Evolutionary conservation across 2,329 filamentous ascomycete genomes (phyloP).

Genomic region (Paecilomyces variotii): DNA sequence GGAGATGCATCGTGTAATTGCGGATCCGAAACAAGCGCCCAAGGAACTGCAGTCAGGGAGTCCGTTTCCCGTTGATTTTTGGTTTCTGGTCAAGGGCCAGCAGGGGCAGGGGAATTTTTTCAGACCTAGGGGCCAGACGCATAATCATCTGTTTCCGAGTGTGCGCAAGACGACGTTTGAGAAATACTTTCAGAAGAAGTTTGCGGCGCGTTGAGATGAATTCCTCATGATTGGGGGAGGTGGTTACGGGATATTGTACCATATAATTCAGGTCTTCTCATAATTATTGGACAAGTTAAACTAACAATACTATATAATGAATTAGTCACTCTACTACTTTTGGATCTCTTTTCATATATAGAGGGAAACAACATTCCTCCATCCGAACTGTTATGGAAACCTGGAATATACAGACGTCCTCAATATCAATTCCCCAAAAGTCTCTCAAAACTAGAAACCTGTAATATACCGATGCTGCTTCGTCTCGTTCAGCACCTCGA

Average conservation of each 20-base stretch:
- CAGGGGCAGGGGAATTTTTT: constrained; percentile 15
- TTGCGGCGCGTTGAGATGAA: neutral
- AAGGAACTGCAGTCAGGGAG: constrained; percentile 8
- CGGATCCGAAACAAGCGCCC: constrained; percentile 7
- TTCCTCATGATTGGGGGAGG: too few species aligned
- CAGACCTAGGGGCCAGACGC: constrained; percentile 11
- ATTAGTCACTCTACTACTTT: too few species aligned
- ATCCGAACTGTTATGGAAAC: too few species aligned
- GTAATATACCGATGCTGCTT: constrained; percentile 48
- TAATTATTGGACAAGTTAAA: too few species aligned
- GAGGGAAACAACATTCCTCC: too few species aligned
- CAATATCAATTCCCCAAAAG: too few species aligned
- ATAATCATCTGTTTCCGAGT: constrained; percentile 10
- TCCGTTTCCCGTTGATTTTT: constrained; percentile 16
- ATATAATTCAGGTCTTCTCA: too few species aligned
- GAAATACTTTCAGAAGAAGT: constrained; percentile 5
- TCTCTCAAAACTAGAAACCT: constrained; percentile 26
- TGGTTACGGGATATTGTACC: too few species aligned
- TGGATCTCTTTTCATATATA: too few species aligned
- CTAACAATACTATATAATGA: too few species aligned
- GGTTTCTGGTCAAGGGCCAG: constrained; percentile 15
- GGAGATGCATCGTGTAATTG: constrained; percentile 12
- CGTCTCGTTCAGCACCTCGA: constrained; percentile 53
- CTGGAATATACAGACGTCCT: too few species aligned
- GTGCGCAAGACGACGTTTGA: constrained; percentile 4